phyloP scores from a whole-genome alignment of 1,284 basidiomycete species.

The Apiotrichum sp. region DNA sequence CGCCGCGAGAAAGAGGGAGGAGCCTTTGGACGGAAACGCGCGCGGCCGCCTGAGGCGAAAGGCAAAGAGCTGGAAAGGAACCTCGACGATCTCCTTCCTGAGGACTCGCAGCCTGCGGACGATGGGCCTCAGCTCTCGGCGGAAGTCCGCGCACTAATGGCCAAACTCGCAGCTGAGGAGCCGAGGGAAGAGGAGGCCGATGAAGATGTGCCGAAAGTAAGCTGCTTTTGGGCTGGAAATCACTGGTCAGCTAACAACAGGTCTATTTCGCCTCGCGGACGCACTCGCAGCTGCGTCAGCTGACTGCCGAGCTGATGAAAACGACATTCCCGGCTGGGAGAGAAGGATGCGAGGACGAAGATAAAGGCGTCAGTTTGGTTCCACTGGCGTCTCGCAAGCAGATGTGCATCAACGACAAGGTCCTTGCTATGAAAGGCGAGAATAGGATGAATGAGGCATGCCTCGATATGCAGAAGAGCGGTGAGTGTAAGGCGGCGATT shows the following conservation, averaged over 20 bases:
- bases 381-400: conserved; percentile 87
- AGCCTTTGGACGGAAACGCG: conserved; percentile 18
- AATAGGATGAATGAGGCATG: conserved; percentile 90
- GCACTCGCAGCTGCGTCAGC: conserved; percentile 88
- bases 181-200: conserved; percentile 36
- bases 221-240: background rate
- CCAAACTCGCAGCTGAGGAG: conserved; percentile 64
- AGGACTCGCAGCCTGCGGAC: conserved; percentile 46
- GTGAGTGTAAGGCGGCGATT: conserved; percentile 47
- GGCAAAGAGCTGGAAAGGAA: conserved; percentile 42
- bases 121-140: background rate
- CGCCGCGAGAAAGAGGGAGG: conserved; percentile 45
- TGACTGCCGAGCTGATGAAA: conserved; percentile 77
- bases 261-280: conserved; percentile 93
- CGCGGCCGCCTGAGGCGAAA: background rate
- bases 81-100: conserved; percentile 58
- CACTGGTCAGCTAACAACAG: conserved; percentile 25
- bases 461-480: conserved; percentile 69
- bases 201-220: conserved; percentile 46
- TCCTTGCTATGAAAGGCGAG: conserved; percentile 45
- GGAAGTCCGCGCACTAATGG: conserved; percentile 29
- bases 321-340: conserved; percentile 39
- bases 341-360: background rate
- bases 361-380: conserved; percentile 53
- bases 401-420: conserved; percentile 82